These are phyloP conservation scores for Aureobasidium namibiae DNA, from an alignment of 2,329 filamentous ascomycete genomes.

Conservation along the genomic window DNA sequence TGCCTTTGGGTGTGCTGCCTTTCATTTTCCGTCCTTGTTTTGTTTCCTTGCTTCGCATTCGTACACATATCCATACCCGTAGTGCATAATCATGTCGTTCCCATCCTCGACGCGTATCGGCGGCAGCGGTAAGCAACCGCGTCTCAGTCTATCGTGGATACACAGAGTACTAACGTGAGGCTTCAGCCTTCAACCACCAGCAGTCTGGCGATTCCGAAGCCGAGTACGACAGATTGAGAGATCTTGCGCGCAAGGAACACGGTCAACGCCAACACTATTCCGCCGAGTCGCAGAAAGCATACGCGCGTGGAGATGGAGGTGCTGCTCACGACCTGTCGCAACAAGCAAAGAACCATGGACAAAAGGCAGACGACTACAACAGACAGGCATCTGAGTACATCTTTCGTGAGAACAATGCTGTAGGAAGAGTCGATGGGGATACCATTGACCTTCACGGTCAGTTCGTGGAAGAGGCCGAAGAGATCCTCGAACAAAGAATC, in stretches of 20 bases:
- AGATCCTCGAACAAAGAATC: slow-evolving; percentile 80
- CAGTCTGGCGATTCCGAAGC: slow-evolving; percentile 61
- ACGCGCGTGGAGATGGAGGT: slow-evolving; percentile 72
- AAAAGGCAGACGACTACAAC: slow-evolving; percentile 82
- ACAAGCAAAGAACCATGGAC: slow-evolving; percentile 75
- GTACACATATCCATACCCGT: not conserved
- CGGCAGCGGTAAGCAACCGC: slow-evolving; percentile 16
- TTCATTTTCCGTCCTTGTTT: not conserved
- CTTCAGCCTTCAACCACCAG: slow-evolving; percentile 65
- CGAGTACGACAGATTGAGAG: slow-evolving; percentile 87
- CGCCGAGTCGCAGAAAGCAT: slow-evolving; percentile 63
- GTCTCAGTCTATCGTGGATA: not conserved
- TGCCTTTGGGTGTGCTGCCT: not conserved
- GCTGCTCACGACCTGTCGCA: slow-evolving; percentile 76
- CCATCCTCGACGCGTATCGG: slow-evolving; percentile 16
- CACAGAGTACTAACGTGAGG: slow-evolving; percentile 12
- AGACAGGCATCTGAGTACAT: slow-evolving; percentile 87
- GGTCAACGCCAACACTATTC: slow-evolving; percentile 64
- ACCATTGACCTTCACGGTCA: slow-evolving; percentile 92
- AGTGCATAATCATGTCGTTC: slow-evolving; percentile 16
- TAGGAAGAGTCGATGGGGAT: slow-evolving; percentile 64
- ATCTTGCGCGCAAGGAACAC: slow-evolving; percentile 72
- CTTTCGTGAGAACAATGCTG: slow-evolving; percentile 87
- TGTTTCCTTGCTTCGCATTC: not conserved
- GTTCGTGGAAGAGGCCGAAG: slow-evolving; percentile 89